Percentiles rank a stretch among this genome's conserved stretches.
These are phyloP conservation scores for Paramarasmius palmivorus DNA, from an alignment of 1,284 basidiomycete species.

Conservation along the genomic window DNA sequence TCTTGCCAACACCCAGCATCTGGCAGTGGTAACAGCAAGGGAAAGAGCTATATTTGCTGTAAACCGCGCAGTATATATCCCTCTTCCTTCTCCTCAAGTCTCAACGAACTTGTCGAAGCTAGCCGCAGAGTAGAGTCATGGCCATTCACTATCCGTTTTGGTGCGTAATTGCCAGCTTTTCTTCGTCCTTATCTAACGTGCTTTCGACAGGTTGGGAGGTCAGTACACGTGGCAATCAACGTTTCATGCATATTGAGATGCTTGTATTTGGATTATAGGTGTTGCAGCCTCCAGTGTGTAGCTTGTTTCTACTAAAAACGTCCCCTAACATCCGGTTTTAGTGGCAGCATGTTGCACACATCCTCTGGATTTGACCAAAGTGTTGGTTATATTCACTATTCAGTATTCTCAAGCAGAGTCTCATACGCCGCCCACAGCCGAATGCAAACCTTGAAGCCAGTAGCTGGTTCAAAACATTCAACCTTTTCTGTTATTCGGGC, in stretches of 20 bases:
- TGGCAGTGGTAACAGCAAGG: no score
- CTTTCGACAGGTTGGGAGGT: constrained; percentile 69
- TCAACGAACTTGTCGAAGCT: background rate
- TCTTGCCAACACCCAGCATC: no score
- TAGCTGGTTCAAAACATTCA: constrained; percentile 47
- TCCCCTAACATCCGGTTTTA: constrained; percentile 30
- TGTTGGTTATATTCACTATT: constrained; percentile 48
- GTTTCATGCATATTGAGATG: background rate
- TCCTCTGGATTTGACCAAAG: constrained; percentile 85
- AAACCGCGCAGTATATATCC: background rate
- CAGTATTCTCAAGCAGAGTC: constrained; percentile 4
- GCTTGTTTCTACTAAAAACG: constrained; percentile 6
- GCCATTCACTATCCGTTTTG: constrained; percentile 58
- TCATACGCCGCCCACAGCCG: constrained; percentile 45
- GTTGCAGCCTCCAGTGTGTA: constrained; percentile 75
- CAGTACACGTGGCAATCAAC: constrained; percentile 23
- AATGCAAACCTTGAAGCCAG: constrained; percentile 69
- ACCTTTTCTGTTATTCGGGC: constrained; percentile 56
- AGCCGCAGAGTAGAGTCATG: constrained; percentile 3
- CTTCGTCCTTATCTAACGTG: constrained; percentile 10
- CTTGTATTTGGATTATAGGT: constrained; percentile 39
- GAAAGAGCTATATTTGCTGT: no score
- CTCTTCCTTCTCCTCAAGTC: no score
- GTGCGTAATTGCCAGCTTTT: constrained; percentile 35
- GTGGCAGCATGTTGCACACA: constrained; percentile 88